Evolutionary conservation across 2,329 filamentous ascomycete species (phyloP).

Genomic region (Rhinocladiella mackenziei): DNA sequence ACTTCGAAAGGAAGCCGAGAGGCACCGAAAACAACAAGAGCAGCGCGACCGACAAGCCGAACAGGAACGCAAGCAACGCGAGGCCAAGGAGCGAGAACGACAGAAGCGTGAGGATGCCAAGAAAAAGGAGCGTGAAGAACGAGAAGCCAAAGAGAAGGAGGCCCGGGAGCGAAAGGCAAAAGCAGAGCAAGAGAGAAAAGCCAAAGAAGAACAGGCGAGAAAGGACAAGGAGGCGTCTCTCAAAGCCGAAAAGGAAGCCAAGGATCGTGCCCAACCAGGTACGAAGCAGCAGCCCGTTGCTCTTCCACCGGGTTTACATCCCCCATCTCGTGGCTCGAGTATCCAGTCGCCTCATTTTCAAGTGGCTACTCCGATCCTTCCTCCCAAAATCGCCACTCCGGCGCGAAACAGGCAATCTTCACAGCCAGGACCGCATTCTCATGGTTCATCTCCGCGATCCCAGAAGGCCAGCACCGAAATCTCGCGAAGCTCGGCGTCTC

Average conservation of each 20-base stretch:
- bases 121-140: slow-evolving; percentile 69
- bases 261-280: slow-evolving; percentile 41
- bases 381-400: slow-evolving; percentile 80
- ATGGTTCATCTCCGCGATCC: slow-evolving; percentile 61
- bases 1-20: slow-evolving; percentile 78
- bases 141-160: slow-evolving; percentile 65
- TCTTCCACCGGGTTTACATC: slow-evolving; percentile 51
- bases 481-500: slow-evolving; percentile 61
- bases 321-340: slow-evolving; percentile 48
- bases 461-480: slow-evolving; percentile 49
- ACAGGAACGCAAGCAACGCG: slow-evolving; percentile 74
- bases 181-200: slow-evolving; percentile 58
- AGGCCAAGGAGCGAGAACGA: slow-evolving; percentile 76
- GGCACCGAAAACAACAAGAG: slow-evolving; percentile 71
- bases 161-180: slow-evolving; percentile 62
- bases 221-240: slow-evolving; percentile 55
- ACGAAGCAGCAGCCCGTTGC: slow-evolving; percentile 34
- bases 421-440: slow-evolving; percentile 73
- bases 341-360: slow-evolving; percentile 75
- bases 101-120: slow-evolving; percentile 67
- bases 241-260: slow-evolving; percentile 45
- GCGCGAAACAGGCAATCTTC: slow-evolving; percentile 71
- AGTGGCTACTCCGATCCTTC: slow-evolving; percentile 72
- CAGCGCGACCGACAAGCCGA: slow-evolving; percentile 83
- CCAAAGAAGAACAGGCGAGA: slow-evolving; percentile 46